These are phyloP conservation scores for Yamadazyma triangularis DNA, from an alignment of 1,139 yeast species.

Conservation along the genomic window DNA sequence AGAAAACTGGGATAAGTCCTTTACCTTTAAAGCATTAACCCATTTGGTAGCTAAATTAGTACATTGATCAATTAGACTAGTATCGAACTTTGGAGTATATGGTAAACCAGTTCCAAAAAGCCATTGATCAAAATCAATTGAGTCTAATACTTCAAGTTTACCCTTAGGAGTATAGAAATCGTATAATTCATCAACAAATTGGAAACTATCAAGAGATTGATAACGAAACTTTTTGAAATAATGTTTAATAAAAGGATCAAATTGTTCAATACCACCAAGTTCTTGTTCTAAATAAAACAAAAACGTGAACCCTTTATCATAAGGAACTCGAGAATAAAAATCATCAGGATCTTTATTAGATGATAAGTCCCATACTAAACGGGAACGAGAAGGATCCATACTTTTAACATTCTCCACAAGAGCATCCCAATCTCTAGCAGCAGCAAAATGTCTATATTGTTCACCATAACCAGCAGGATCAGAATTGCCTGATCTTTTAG, in stretches of 20 bases:
- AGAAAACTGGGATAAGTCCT: conserved; percentile 10
- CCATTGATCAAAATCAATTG: conserved; percentile 64
- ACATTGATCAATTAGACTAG: conserved; percentile 29
- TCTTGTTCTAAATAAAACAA: conserved; percentile 24
- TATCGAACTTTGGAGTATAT: conserved; percentile 26
- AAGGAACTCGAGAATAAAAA: conserved; percentile 31
- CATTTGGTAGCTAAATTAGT: conserved; percentile 24
- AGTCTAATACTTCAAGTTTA: conserved; percentile 77
- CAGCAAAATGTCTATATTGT: conserved; percentile 26
- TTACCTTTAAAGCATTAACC: conserved; percentile 12
- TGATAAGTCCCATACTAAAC: conserved; percentile 27
- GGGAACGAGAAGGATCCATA: conserved; percentile 18
- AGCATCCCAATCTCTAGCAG: conserved; percentile 28
- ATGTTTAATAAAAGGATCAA: conserved; percentile 29
- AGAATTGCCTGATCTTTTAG: conserved; percentile 15
- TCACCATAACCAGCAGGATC: conserved; percentile 24
- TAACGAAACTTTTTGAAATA: conserved; percentile 30
- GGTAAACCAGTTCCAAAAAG: conserved; percentile 28
- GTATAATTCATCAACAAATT: conserved; percentile 27
- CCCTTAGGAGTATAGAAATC: conserved; percentile 51
- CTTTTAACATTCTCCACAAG: conserved; percentile 20
- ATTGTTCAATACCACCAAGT: conserved; percentile 23
- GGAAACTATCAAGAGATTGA: conserved; percentile 25
- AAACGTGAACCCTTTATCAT: conserved; percentile 36
- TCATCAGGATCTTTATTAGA: conserved; percentile 28